Conservation (phyloP, 1,284 basidiomycete genomes). For the Kalmanozyma brasiliensis region DNA sequence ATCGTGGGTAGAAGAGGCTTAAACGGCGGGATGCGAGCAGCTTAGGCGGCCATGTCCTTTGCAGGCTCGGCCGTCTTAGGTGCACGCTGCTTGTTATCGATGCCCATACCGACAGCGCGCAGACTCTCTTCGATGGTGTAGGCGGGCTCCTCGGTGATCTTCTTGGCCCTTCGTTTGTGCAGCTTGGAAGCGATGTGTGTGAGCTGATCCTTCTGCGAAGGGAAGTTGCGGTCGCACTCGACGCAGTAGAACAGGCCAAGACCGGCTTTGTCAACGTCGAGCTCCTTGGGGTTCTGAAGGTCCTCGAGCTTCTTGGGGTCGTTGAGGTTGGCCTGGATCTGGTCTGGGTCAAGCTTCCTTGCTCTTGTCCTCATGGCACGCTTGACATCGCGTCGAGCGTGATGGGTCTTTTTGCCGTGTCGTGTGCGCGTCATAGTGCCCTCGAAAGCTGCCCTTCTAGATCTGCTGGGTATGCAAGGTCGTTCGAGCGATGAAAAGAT, state of each 20-base stretch:
- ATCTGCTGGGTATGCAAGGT: too few relatives aligned
- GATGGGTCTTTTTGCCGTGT: slow-evolving; percentile 65
- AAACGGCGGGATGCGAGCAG: too few relatives aligned
- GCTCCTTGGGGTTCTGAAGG: slow-evolving; percentile 58
- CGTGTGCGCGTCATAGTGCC: slow-evolving; percentile 58
- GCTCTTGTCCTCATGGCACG: slow-evolving; percentile 65
- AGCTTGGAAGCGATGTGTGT: slow-evolving; percentile 62
- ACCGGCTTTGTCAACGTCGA: slow-evolving; percentile 66
- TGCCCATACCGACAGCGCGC: slow-evolving; percentile 61
- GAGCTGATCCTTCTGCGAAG: slow-evolving; percentile 58
- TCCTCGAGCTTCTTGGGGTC: slow-evolving; percentile 52
- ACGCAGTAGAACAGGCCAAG: slow-evolving; percentile 67
- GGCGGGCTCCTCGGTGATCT: slow-evolving; percentile 60
- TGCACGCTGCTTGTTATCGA: slow-evolving; percentile 61
- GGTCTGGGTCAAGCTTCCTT: slow-evolving; percentile 65
- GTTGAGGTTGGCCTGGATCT: slow-evolving; percentile 62
- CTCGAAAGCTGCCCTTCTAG: too few relatives aligned
- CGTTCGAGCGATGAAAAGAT: too few relatives aligned
- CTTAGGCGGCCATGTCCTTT: slow-evolving; percentile 25
- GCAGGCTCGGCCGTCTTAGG: slow-evolving; percentile 20
- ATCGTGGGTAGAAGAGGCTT: too few relatives aligned
- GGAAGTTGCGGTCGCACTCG: slow-evolving; percentile 66
- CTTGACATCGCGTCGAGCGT: slow-evolving; percentile 65
- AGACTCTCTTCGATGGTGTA: slow-evolving; percentile 65
- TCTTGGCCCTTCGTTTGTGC: slow-evolving; percentile 65